Conservation (phyloP, 495 filamentous ascomycete genomes). For the Lineolata rhizophorae region DNA sequence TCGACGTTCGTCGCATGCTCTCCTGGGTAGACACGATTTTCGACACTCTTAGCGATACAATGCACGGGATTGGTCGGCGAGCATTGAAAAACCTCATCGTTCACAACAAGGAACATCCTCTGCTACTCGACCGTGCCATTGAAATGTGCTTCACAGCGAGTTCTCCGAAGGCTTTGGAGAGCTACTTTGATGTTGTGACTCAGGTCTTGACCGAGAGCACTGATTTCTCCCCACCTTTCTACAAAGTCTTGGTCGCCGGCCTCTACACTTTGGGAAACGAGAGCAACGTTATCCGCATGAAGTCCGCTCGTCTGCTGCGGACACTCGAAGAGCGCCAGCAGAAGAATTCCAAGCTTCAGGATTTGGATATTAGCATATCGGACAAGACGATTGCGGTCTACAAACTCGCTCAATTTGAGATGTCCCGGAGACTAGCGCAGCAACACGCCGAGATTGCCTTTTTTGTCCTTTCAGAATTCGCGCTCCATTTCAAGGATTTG, state of each 20-base stretch:
- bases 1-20: conserved; percentile 80
- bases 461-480: conserved; percentile 86
- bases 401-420: conserved; percentile 91
- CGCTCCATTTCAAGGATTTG: conserved; percentile 69
- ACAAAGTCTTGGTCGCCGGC: conserved; percentile 70
- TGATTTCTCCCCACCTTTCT: conserved; percentile 66
- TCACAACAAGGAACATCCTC: conserved; percentile 69
- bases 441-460: conserved; percentile 78
- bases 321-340: conserved; percentile 67
- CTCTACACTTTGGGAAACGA: conserved; percentile 83
- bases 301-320: conserved; percentile 66
- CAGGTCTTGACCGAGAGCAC: conserved; percentile 62
- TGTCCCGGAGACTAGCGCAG: conserved; percentile 72
- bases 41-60: conserved; percentile 65
- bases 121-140: conserved; percentile 68
- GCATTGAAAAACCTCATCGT: conserved; percentile 80
- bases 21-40: conserved; percentile 92
- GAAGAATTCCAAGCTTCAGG: conserved; percentile 73
- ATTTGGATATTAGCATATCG: conserved; percentile 94
- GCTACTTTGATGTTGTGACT: conserved; percentile 85
- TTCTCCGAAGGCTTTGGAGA: conserved; percentile 64
- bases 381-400: conserved; percentile 97
- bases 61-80: conserved; percentile 74
- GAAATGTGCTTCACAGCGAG: conserved; percentile 66
- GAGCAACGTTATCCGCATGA: conserved; percentile 66